Base-by-base conservation (phyloP, 768 basidiomycete genomes). In the Sporobolomyces roseus region DNA sequence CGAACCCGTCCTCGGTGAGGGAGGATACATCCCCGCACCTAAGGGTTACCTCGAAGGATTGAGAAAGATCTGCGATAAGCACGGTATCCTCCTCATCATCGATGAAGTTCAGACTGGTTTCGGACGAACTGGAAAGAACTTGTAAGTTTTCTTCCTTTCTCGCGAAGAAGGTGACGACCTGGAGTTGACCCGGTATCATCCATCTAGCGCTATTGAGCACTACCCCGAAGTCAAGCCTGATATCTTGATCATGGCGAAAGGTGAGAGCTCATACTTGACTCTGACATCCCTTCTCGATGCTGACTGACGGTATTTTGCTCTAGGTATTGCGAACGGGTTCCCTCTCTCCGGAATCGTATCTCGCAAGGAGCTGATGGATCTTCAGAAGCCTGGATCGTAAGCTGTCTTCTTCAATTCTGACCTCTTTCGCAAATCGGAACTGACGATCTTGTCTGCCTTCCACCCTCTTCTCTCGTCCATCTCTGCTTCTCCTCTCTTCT, bases 1-100 rank as follows among this genome's bases (percentile, higher is more conserved):
- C 48, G 94, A 98, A 81, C 90, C 94, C 48, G 88, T 97, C 1
- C 82, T 97, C 35, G 93, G 93, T 30, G 94, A 97, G 79, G 94
- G 94, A 41, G 94, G 94, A 2, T 97, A 98, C 78, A 89, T 96
- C 21, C 87, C 90, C 33, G 90, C 92, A 0, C 90, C 92, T 0
- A 76, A 85, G 1, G 84, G 85, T 27, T 98, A 89, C 81, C 78
- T 98, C 66, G 83, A 84, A 52, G 91, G 90, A 27, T 79, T 98
- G 51, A 82, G 93, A 68, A 82, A 82, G 59, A 82, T 93, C n/a
- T 97, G 93, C 78, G 91, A 96, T 77, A 83, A 87, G 77, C 83
- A 98, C 77, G 86, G 83, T 13, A 89, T 98, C 54, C 77, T 98
- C 64, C 82, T 98, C 66, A 88, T 92, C 74, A 79, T 88, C 62